A percentile compares a stretch with the other conserved stretches of the same genome.
These are phyloP conservation scores for Hypoxylon subgilvum DNA, from an alignment of 495 filamentous ascomycete genomes.

Conservation along the genomic window DNA sequence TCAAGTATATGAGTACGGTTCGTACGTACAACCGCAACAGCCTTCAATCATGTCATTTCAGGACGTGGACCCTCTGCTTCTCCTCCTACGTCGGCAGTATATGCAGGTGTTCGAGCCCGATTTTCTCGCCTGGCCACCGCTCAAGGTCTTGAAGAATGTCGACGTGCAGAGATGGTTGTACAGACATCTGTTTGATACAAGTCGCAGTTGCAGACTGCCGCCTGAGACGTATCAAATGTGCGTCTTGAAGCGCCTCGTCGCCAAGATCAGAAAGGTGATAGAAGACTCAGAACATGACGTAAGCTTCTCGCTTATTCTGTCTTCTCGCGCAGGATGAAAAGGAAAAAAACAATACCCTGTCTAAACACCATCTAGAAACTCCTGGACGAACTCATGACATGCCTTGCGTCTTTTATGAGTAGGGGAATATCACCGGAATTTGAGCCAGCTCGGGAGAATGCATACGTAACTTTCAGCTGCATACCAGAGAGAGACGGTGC, in stretches of 20 bases:
- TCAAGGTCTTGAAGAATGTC: slow-evolving; percentile 56
- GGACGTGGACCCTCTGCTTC: slow-evolving; percentile 40
- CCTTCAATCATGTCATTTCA: slow-evolving; percentile 10
- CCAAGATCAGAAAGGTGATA: slow-evolving; percentile 66
- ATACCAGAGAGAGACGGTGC: slow-evolving; percentile 15
- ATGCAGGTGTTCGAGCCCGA: slow-evolving; percentile 63
- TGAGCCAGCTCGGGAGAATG: slow-evolving; percentile 64
- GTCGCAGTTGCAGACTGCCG: slow-evolving; percentile 56
- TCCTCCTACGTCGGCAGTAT: slow-evolving; percentile 66
- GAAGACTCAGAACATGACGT: slow-evolving; percentile 76
- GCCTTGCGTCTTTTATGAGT: slow-evolving; percentile 60
- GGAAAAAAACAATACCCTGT: neutral
- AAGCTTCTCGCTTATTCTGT: slow-evolving; percentile 42
- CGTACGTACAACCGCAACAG: no score
- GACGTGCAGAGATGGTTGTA: slow-evolving; percentile 67
- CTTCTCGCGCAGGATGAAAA: no score
- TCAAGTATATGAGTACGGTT: no score
- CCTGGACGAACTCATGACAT: slow-evolving; percentile 65
- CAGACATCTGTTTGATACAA: slow-evolving; percentile 63
- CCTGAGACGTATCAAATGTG: slow-evolving; percentile 68
- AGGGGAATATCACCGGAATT: slow-evolving; percentile 61
- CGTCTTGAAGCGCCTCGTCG: slow-evolving; percentile 68
- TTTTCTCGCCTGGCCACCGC: slow-evolving; percentile 61
- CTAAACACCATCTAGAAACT: slow-evolving; percentile 60
- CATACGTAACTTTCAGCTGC: slow-evolving; percentile 71